These are phyloP conservation scores for Ceratocystis destructans DNA, from an alignment of 2,329 filamentous ascomycete genomes.

Conservation along the genomic window DNA sequence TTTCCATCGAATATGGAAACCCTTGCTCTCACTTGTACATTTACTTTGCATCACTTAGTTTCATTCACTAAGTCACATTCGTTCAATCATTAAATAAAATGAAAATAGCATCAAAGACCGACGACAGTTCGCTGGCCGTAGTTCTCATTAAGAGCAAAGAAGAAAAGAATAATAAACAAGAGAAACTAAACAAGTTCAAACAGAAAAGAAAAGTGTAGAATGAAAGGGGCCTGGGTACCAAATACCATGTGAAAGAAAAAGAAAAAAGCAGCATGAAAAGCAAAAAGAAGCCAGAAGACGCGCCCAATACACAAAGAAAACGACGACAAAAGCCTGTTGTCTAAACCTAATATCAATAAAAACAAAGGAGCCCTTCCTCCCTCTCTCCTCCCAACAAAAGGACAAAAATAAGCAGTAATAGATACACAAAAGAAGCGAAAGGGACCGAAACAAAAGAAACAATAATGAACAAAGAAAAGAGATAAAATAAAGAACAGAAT, in stretches of 20 bases:
- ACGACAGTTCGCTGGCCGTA: neutral
- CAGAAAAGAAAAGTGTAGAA: slow-evolving; percentile 14
- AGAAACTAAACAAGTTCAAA: slow-evolving; percentile 22
- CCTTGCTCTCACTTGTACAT: too few species aligned
- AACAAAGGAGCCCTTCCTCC: neutral
- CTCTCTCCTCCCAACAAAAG: neutral
- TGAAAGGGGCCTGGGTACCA: slow-evolving; percentile 1
- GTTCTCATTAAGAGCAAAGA: neutral
- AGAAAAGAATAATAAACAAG: slow-evolving; percentile 19
- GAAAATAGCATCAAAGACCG: neutral
- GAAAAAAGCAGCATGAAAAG: neutral
- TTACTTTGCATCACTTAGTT: neutral
- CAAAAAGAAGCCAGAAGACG: slow-evolving; percentile 7
- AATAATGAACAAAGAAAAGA: neutral
- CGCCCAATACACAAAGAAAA: slow-evolving; percentile 5
- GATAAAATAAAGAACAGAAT: neutral
- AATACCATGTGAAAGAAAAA: slow-evolving; percentile 5
- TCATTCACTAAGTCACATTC: neutral
- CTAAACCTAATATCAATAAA: slow-evolving; percentile 4
- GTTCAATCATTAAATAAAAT: neutral
- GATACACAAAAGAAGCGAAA: slow-evolving; percentile 1
- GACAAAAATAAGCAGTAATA: neutral
- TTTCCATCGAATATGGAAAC: too few species aligned
- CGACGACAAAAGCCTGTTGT: neutral
- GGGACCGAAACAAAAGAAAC: neutral